Evolutionary conservation across 805 yeast species (phyloP), one percentile per base, ranked within the genome.

Genomic region (Starmerella stigmatis): DNA sequence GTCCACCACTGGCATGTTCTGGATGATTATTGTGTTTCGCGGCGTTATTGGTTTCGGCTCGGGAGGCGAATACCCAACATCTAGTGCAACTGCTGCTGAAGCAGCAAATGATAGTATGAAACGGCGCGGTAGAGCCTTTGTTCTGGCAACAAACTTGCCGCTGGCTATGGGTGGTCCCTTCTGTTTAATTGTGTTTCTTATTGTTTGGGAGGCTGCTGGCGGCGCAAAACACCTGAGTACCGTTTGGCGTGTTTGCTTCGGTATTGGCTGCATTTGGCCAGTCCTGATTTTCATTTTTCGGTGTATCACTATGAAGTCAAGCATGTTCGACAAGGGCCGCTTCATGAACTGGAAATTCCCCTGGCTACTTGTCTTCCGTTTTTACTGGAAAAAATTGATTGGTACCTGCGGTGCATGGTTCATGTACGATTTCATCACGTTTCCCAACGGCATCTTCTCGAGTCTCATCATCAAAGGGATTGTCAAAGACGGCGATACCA

Each of bases 331-430:
- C 54, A 75, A 76, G 58, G 68, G 76, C 28, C 83, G 84, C 26
- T 78, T 82, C 56, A 74, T 70, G 58, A 70, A 63, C 48, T 62
- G 60, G 38, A 81, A 74, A 16, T 22, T 51, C 6, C 79, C 79
- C 28, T 79, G 79, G 60, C 61, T 65, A 64, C 69, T 80, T 28
- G 76, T 78, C 0, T 43, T 79, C 47, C 76, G 74, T 57, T 81
- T 65, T 63, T 80, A 79, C 65, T 81, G 89, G 88, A 65, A 57
- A 34, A 66, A 83, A 46, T 58, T 82, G 19, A 52, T 81, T 25
- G 92, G 89, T 28, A 78, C 84, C 15, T 76, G 82, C 59, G 78
- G 75, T 5, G 73, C 81, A 46, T 82, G 92, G 92, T 81, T 81
- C 66, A 67, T 81, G 55, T 82, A 79, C 59, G 94, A 82, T 64